Base-by-base conservation (phyloP, 257 asterid species). In the Capsicum pubescens region DNA sequence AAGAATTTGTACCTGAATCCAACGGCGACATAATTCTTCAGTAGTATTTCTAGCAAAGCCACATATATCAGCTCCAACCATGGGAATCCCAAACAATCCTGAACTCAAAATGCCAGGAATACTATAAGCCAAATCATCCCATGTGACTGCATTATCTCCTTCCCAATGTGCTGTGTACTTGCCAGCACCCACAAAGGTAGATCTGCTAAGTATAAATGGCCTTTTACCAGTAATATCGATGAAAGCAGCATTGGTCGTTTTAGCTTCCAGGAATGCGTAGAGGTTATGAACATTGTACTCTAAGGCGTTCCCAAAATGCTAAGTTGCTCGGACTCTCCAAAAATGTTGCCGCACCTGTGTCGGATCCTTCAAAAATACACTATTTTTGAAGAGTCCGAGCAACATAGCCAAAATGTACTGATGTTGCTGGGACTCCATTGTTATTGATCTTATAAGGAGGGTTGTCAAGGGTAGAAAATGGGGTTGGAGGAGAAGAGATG, bases 11-110 rank as follows among this genome's bases (percentile, higher is more conserved):
- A 92, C 92, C 94, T 92, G 97, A 89, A 96, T 94, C 99, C 99
- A 96, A 44, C 98, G 91, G 16, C 95, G 90, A 82, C 99, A 96
- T n/a, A 96, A 97, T 84, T 96, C 99, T 86, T 96, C 99, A 0
- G 91, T 93, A 0, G 99, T 96, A 84, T 91, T 79, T 48, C 88
- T 46, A 3, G 86, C 5, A 59, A 94, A 94, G 48, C 98, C 99
- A 84, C 98, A 96, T 72, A 96, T 96, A 90, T 96, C 99, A 3
- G 98, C 99, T 67, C 99, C 99, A 84, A 92, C 95, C 99, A 96
- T 93, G 1, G 99, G 99, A 82, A 93, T 80, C 10, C 99, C 99
- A 86, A 94, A 96, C 46, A 96, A 42, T 59, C 99, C 98, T 60
- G 86, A 94, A 79, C 83, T 96, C 87, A 96, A 92, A 61, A 96